Percentiles rank a stretch among this genome's conserved stretches.
Conservation (phyloP, 345 rosid species). For the Bruguiera sexangula region DNA sequence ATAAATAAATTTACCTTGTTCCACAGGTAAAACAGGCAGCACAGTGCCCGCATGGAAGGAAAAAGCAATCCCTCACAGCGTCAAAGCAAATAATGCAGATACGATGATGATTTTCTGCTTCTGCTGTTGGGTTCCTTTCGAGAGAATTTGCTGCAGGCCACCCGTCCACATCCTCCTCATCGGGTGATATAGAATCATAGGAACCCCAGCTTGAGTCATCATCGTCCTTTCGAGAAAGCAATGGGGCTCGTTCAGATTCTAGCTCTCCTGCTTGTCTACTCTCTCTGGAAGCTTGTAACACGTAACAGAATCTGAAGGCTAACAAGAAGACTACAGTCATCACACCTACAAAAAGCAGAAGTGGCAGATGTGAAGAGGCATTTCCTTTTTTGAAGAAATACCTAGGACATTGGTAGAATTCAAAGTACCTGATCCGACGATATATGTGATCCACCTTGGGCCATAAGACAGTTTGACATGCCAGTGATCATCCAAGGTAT, state of each 20-base stretch:
- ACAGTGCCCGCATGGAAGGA: conserved; percentile 71
- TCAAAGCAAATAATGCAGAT: conserved; percentile 47
- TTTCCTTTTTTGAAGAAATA: neutral
- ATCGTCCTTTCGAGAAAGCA: conserved; percentile 47
- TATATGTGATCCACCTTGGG: conserved; percentile 52
- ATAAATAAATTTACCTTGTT: conserved; percentile 38
- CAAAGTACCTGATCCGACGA: conserved; percentile 47
- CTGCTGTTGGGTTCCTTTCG: conserved; percentile 24
- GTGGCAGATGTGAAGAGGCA: conserved; percentile 9
- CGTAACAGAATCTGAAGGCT: conserved; percentile 28
- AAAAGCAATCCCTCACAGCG: conserved; percentile 54
- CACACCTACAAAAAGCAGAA: conserved; percentile 30
- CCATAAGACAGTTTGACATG: conserved; percentile 48
- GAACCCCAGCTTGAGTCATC: conserved; percentile 49
- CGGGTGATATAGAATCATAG: conserved; percentile 47
- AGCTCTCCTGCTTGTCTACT: conserved; percentile 13
- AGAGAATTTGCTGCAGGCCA: conserved; percentile 16
- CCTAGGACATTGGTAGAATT: conserved; percentile 9
- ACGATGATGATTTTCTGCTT: conserved; percentile 33
- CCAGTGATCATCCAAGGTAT: conserved; percentile 26
- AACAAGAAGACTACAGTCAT: conserved; percentile 39
- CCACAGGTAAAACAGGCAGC: conserved; percentile 58
- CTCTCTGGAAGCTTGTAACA: conserved; percentile 16
- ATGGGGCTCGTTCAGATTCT: conserved; percentile 33
- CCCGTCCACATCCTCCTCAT: conserved; percentile 42